These are phyloP conservation scores for Lenzites betulinus DNA, from an alignment of 768 basidiomycete species.

Conservation along the genomic window DNA sequence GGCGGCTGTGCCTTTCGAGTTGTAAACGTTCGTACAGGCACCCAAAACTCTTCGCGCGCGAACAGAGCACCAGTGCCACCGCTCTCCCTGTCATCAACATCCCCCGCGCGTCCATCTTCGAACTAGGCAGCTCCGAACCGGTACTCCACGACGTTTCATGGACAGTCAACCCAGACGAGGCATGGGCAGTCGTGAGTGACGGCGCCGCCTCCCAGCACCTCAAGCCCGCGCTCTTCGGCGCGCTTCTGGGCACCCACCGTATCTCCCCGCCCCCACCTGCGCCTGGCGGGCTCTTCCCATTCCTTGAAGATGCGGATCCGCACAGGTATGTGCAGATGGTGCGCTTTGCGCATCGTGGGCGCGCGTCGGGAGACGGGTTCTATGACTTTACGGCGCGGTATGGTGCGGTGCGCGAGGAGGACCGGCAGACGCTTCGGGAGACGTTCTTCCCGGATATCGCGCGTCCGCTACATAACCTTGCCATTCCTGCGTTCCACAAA, in stretches of 20 bases:
- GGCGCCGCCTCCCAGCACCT: slow-evolving; percentile 20
- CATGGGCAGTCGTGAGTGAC: slow-evolving; percentile 28
- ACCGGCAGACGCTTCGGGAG: slow-evolving; percentile 73
- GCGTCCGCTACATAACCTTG: slow-evolving; percentile 27
- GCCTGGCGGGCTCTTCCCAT: slow-evolving; percentile 78
- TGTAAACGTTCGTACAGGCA: background rate
- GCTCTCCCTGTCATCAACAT: slow-evolving; percentile 27
- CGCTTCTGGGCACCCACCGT: slow-evolving; percentile 57
- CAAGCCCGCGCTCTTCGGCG: slow-evolving; percentile 29
- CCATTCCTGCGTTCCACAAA: slow-evolving; percentile 29
- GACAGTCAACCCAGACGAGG: slow-evolving; percentile 25
- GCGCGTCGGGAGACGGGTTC: slow-evolving; percentile 68
- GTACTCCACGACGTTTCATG: slow-evolving; percentile 27
- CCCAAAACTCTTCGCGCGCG: background rate
- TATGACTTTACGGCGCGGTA: slow-evolving; percentile 94
- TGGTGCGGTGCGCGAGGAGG: slow-evolving; percentile 84
- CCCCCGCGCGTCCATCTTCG: slow-evolving; percentile 28
- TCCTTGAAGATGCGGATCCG: slow-evolving; percentile 55
- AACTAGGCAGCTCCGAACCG: slow-evolving; percentile 23
- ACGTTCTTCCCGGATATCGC: slow-evolving; percentile 58
- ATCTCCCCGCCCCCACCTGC: slow-evolving; percentile 55
- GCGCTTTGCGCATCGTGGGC: slow-evolving; percentile 65
- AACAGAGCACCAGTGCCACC: background rate
- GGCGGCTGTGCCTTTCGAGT: background rate
- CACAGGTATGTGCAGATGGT: slow-evolving; percentile 56